These are phyloP conservation scores for Sclerotinia minor DNA, from an alignment of 2,329 filamentous ascomycete genomes.

Conservation along the genomic window DNA sequence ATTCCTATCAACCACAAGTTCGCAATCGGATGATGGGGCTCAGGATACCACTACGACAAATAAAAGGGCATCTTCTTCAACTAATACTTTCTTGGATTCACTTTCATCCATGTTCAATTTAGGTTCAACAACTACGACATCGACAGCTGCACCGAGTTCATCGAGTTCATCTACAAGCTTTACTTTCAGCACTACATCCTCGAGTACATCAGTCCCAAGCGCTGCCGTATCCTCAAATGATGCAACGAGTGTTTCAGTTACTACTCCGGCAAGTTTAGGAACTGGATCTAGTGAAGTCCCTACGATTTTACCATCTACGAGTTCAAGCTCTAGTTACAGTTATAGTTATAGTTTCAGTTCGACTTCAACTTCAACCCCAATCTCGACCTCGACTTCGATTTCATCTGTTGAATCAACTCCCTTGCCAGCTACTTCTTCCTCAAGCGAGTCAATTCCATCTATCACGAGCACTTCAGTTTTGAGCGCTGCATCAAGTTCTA, in stretches of 20 bases:
- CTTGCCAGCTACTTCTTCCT: background rate
- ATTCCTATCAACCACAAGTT: constrained; percentile 29
- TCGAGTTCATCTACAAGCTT: background rate
- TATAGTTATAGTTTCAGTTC: background rate
- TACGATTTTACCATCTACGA: background rate
- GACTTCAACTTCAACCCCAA: no score
- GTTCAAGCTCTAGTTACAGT: background rate
- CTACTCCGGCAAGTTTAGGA: background rate
- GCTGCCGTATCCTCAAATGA: background rate
- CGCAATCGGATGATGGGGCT: constrained; percentile 27
- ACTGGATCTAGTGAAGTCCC: background rate
- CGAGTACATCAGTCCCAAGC: background rate
- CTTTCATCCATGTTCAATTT: background rate
- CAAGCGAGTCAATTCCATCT: background rate
- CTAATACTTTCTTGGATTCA: background rate
- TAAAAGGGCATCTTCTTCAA: background rate
- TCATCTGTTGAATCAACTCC: background rate
- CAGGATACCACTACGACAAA: constrained; percentile 4
- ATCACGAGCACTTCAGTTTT: background rate
- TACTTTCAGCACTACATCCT: constrained; percentile 1
- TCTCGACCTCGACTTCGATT: background rate
- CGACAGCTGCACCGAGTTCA: constrained; percentile 1
- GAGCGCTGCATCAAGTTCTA: background rate
- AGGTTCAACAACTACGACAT: constrained; percentile 5
- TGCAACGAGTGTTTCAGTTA: background rate